phyloP scores from a whole-genome alignment of 768 basidiomycete species.

The Hericium erinaceus region DNA sequence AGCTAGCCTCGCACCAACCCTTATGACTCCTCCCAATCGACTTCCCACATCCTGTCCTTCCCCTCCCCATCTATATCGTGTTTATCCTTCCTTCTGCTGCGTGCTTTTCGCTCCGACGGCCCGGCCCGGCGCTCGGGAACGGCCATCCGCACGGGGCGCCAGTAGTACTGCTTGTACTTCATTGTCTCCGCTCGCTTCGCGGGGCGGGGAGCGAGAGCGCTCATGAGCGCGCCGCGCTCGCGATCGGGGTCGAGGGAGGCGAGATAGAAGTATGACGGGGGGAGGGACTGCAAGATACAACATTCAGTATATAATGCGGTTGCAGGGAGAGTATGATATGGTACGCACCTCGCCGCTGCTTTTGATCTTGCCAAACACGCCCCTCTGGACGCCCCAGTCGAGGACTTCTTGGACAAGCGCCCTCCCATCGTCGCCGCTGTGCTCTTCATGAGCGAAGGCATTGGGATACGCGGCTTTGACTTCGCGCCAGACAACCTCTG shows the following conservation, averaged over 20 bases:
- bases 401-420: slow-evolving; percentile 3
- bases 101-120: neutral
- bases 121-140: slow-evolving; percentile 2
- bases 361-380: slow-evolving; percentile 6
- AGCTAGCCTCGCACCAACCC: neutral
- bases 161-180: slow-evolving; percentile 84
- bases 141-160: slow-evolving; percentile 40
- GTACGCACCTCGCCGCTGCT: slow-evolving; percentile 5
- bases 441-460: neutral
- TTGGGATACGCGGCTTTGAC: neutral
- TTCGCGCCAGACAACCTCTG: neutral
- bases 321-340: neutral
- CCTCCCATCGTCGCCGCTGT: neutral
- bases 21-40: slow-evolving; percentile 14
- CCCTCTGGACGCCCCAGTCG: slow-evolving; percentile 8
- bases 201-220: slow-evolving; percentile 36
- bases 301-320: neutral
- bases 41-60: slow-evolving; percentile 8
- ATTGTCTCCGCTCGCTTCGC: slow-evolving; percentile 70
- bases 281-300: neutral
- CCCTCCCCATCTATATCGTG: neutral
- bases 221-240: slow-evolving; percentile 9
- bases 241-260: slow-evolving; percentile 7
- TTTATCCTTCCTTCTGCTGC: neutral
- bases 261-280: slow-evolving; percentile 12